Percentiles rank a stretch among this genome's conserved stretches.
Evolutionary conservation across 495 filamentous ascomycete species (phyloP).

Genomic region (Apodospora peruviana): DNA sequence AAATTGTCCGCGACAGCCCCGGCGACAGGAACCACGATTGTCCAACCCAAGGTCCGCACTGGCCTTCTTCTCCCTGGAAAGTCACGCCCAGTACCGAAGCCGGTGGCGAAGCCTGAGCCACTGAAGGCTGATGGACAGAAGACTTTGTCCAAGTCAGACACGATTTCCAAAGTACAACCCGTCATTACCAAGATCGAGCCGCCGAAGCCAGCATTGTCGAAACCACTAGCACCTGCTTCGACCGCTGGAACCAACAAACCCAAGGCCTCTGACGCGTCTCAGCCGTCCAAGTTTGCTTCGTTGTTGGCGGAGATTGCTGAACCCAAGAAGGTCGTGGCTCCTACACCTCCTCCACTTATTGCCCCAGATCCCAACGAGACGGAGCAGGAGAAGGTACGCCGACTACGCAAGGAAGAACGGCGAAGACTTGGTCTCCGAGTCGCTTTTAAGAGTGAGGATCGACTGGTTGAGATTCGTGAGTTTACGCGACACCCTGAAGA

Average conservation of each 20-base stretch:
- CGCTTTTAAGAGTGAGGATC: constrained; percentile 60
- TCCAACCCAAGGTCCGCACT: constrained; percentile 16
- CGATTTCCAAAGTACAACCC: background rate
- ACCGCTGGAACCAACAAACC: constrained; percentile 10
- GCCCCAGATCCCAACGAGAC: constrained; percentile 58
- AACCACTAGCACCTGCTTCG: constrained; percentile 2
- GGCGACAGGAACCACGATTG: constrained; percentile 8
- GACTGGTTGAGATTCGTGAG: constrained; percentile 63
- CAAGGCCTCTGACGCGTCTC: constrained; percentile 12
- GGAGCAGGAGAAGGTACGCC: constrained; percentile 63
- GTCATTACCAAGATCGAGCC: constrained; percentile 8
- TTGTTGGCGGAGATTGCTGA: constrained; percentile 61
- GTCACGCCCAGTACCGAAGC: constrained; percentile 25
- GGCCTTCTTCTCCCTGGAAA: constrained; percentile 30
- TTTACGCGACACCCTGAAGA: constrained; percentile 81
- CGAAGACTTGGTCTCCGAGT: constrained; percentile 64
- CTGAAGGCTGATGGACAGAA: constrained; percentile 9
- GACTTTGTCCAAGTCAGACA: constrained; percentile 1
- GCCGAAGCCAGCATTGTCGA: constrained; percentile 4
- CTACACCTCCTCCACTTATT: constrained; percentile 40
- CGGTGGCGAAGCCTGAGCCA: constrained; percentile 22
- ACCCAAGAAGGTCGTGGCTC: constrained; percentile 44
- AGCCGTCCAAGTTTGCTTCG: constrained; percentile 37
- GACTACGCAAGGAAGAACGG: constrained; percentile 73
- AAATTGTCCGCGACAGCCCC: constrained; percentile 22